phyloP scores from a whole-genome alignment of 2,329 filamentous ascomycete species.

The Alternaria longipes region DNA sequence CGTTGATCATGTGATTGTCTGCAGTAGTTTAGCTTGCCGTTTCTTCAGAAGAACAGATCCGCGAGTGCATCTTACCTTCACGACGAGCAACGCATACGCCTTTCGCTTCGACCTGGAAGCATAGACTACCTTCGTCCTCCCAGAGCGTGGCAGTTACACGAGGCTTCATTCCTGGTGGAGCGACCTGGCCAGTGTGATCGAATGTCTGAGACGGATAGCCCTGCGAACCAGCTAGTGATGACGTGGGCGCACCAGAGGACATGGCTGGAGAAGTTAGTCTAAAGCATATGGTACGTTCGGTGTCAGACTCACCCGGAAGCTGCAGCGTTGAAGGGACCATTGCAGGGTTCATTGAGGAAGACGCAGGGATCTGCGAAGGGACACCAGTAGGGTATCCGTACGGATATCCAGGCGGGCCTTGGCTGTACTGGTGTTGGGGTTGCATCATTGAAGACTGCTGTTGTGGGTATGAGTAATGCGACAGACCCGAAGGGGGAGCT shows the following conservation, averaged over 20 bases:
- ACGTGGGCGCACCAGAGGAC: constrained; percentile 43
- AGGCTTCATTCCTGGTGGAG: constrained; percentile 94
- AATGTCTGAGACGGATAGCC: constrained; percentile 63
- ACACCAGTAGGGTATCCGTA: constrained; percentile 82
- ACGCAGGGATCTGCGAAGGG: constrained; percentile 75
- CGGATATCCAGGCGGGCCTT: constrained; percentile 66
- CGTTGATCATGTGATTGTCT: constrained; percentile 99
- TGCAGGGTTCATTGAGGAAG: constrained; percentile 72
- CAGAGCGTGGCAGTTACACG: constrained; percentile 94
- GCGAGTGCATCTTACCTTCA: constrained; percentile 69
- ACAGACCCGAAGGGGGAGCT: constrained; percentile 75
- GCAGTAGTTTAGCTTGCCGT: constrained; percentile 1
- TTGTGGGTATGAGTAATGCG: constrained; percentile 75
- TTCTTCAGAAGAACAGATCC: not conserved
- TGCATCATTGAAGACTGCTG: constrained; percentile 81
- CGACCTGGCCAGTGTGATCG: constrained; percentile 91
- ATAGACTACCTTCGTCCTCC: constrained; percentile 97
- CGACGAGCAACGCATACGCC: constrained; percentile 94
- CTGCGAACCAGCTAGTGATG: constrained; percentile 41
- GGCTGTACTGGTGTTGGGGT: constrained; percentile 72
- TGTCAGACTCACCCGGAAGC: constrained; percentile 58
- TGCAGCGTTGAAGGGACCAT: constrained; percentile 77
- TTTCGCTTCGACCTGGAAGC: constrained; percentile 96
- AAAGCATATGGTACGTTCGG: not conserved
- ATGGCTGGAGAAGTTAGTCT: constrained; percentile 39